Evolutionary conservation across 1,284 basidiomycete species (phyloP).

Genomic region (Inonotus obliquus): DNA sequence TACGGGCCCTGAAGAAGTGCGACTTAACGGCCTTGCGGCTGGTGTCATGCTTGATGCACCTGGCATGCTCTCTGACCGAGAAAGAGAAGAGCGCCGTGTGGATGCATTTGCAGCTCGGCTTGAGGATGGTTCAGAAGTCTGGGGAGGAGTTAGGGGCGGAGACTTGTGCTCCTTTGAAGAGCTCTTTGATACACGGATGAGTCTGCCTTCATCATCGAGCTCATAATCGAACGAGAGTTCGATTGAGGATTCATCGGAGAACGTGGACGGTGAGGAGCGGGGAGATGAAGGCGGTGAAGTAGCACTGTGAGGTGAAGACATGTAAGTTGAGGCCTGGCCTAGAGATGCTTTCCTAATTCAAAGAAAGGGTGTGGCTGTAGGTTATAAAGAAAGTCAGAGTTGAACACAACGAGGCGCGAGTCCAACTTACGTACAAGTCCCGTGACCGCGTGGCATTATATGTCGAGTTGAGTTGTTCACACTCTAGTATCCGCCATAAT

Average conservation of each 20-base stretch:
- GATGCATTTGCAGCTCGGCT: not conserved
- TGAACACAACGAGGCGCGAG: not conserved
- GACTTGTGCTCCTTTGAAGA: slow-evolving; percentile 4
- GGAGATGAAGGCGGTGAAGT: not conserved
- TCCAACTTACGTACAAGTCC: not conserved
- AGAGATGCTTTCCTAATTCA: not conserved
- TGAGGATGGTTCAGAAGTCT: not conserved
- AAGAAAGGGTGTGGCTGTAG: not conserved
- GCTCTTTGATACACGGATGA: slow-evolving; percentile 18
- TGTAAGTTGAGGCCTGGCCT: not conserved
- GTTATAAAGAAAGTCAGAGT: not conserved
- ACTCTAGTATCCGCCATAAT: slow-evolving; percentile 35
- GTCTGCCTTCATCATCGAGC: slow-evolving; percentile 11
- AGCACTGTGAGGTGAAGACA: slow-evolving; percentile 5
- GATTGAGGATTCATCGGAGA: slow-evolving; percentile 11
- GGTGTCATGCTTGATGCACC: not conserved
- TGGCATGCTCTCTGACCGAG: slow-evolving; percentile 20
- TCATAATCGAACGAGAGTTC: slow-evolving; percentile 19
- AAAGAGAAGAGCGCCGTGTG: slow-evolving; percentile 13
- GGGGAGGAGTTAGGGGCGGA: slow-evolving; percentile 15
- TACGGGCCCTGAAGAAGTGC: slow-evolving; percentile 16
- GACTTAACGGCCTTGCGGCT: slow-evolving; percentile 6
- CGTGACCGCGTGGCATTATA: not conserved
- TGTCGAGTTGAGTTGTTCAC: not conserved
- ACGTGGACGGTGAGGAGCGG: not conserved